Evolutionary conservation across 495 filamentous ascomycete species (phyloP).

Genomic region (Penicillium egyptiacum): DNA sequence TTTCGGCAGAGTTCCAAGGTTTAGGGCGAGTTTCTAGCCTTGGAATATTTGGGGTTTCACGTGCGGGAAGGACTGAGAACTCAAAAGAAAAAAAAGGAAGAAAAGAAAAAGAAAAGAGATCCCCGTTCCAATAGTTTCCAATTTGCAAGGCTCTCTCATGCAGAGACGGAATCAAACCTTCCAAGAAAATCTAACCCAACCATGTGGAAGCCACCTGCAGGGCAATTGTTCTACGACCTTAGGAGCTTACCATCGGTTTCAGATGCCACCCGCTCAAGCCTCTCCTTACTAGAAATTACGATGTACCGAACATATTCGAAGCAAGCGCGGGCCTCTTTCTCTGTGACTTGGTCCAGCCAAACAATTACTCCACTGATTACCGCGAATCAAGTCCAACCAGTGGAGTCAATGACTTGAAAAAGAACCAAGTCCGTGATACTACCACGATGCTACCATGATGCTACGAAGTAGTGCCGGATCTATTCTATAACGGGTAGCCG

Average conservation of each 20-base stretch:
- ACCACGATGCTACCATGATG: not conserved
- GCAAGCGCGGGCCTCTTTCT: not conserved
- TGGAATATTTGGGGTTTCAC: not conserved
- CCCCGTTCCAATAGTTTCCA: not conserved
- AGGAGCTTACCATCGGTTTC: too few relatives aligned
- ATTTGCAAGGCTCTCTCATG: not conserved
- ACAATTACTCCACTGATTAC: not conserved
- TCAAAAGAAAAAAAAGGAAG: not conserved
- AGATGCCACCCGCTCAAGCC: slow-evolving; percentile 8
- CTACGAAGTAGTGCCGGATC: not conserved
- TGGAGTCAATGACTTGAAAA: slow-evolving; percentile 1
- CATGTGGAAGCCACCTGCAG: slow-evolving; percentile 5
- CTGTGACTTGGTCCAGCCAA: not conserved
- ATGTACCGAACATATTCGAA: not conserved
- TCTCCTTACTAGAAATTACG: not conserved
- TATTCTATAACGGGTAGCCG: not conserved
- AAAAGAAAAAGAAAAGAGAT: too few relatives aligned
- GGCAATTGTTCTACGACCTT: not conserved
- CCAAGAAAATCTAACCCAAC: not conserved
- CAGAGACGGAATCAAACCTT: not conserved
- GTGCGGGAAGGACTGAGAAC: not conserved
- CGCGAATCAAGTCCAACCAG: not conserved
- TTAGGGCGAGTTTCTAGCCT: not conserved
- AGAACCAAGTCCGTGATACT: not conserved
- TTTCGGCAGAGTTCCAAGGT: too few relatives aligned